phyloP scores from a whole-genome alignment of 768 basidiomycete species.

The Leccinum variicolor region DNA sequence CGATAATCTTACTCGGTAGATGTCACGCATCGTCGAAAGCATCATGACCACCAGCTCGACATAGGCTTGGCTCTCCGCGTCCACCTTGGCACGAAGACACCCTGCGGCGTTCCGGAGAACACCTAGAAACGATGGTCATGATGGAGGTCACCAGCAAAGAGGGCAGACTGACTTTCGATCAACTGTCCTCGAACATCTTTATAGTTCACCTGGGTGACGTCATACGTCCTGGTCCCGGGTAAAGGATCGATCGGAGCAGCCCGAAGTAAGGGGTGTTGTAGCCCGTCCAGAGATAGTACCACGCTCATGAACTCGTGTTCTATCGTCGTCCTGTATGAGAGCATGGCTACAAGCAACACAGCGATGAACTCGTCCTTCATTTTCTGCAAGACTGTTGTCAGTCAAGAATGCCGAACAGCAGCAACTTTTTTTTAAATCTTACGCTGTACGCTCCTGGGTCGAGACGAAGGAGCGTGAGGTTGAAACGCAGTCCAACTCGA shows the following conservation, averaged over 20 bases:
- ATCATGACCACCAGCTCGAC: constrained; percentile 42
- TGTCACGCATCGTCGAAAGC: constrained; percentile 51
- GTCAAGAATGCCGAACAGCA: neutral
- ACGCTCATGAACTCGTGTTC: constrained; percentile 58
- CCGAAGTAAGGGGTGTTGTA: constrained; percentile 50
- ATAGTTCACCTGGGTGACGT: constrained; percentile 32
- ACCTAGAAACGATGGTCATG: constrained; percentile 32
- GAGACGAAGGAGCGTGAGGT: constrained; percentile 50
- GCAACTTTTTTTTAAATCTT: constrained; percentile 17
- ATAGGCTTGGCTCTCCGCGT: constrained; percentile 36
- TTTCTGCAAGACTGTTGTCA: constrained; percentile 31
- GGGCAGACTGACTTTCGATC: constrained; percentile 34
- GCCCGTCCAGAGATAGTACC: constrained; percentile 56
- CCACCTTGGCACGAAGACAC: constrained; percentile 32
- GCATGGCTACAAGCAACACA: constrained; percentile 50
- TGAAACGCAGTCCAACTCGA: constrained; percentile 62
- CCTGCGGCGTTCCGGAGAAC: constrained; percentile 44
- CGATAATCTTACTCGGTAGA: constrained; percentile 37
- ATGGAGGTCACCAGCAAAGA: constrained; percentile 5
- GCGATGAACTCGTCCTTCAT: constrained; percentile 50
- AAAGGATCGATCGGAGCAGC: constrained; percentile 29
- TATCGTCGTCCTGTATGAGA: constrained; percentile 43
- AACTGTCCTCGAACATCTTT: constrained; percentile 34
- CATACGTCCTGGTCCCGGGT: constrained; percentile 22
- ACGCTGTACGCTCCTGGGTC: constrained; percentile 63